These are phyloP conservation scores for Lineolata rhizophorae DNA, from an alignment of 495 filamentous ascomycete genomes.

Conservation along the genomic window DNA sequence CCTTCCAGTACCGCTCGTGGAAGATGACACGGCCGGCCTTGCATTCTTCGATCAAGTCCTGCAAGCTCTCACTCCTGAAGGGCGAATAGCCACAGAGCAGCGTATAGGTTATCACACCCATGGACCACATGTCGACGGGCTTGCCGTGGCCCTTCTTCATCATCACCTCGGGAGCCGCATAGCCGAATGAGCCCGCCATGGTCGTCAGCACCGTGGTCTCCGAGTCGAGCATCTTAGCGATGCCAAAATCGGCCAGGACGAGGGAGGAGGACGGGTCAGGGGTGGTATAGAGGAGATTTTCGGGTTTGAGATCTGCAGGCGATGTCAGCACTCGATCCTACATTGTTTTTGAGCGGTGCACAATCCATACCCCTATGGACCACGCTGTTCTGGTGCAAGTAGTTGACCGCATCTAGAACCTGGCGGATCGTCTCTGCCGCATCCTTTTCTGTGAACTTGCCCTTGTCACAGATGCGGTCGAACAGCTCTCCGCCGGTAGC, in stretches of 20 bases:
- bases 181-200: slow-evolving; percentile 97
- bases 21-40: slow-evolving; percentile 75
- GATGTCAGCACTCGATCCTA: slow-evolving; percentile 1
- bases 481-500: slow-evolving; percentile 95
- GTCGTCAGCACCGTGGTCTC: slow-evolving; percentile 86
- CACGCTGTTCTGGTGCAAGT: slow-evolving; percentile 84
- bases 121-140: slow-evolving; percentile 98
- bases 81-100: slow-evolving; percentile 98
- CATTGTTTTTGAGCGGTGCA: neutral
- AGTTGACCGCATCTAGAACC: slow-evolving; percentile 84
- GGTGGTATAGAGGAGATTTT: slow-evolving; percentile 90
- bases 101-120: slow-evolving; percentile 97
- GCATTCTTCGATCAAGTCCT: slow-evolving; percentile 91
- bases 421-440: slow-evolving; percentile 91
- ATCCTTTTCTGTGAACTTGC: slow-evolving; percentile 98
- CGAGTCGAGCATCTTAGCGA: slow-evolving; percentile 91
- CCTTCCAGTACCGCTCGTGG: slow-evolving; percentile 97
- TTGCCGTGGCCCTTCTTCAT: slow-evolving; percentile 93
- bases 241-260: slow-evolving; percentile 93
- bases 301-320: slow-evolving; percentile 74
- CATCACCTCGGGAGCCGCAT: slow-evolving; percentile 97
- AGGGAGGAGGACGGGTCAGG: slow-evolving; percentile 53
- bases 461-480: slow-evolving; percentile 93
- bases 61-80: slow-evolving; percentile 83
- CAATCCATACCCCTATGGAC: slow-evolving; percentile 64